A percentile compares a stretch with the other conserved stretches of the same genome.
Conservation (phyloP, 1,284 basidiomycete genomes). For the Hemileia vastatrix region DNA sequence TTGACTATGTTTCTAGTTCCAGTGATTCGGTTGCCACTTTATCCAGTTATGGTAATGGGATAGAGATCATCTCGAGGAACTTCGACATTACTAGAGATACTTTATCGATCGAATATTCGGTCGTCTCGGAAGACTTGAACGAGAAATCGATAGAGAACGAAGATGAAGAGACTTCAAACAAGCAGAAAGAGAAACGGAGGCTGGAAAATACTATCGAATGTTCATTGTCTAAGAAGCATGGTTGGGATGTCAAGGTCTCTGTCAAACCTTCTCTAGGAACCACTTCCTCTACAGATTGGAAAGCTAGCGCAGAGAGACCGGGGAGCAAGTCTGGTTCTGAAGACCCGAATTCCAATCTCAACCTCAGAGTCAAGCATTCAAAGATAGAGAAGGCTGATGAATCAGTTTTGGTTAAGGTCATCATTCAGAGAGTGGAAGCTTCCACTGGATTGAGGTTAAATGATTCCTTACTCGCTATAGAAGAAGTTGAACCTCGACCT, state of each 20-base stretch:
- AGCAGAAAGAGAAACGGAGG: constrained; percentile 54
- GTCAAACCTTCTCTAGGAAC: constrained; percentile 57
- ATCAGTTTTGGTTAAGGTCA: constrained; percentile 64
- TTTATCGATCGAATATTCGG: constrained; percentile 68
- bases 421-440: constrained; percentile 66
- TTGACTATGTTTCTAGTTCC: constrained; percentile 64
- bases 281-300: too few species aligned
- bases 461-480: constrained; percentile 62
- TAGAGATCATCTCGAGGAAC: constrained; percentile 63
- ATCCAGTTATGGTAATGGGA: constrained; percentile 68
- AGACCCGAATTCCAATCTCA: too few species aligned
- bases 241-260: constrained; percentile 76
- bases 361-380: constrained; percentile 24
- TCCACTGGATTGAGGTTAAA: constrained; percentile 78
- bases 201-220: constrained; percentile 71
- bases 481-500: constrained; percentile 58
- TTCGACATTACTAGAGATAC: constrained; percentile 74
- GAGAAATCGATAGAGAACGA: constrained; percentile 53
- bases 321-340: too few species aligned
- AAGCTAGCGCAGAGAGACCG: too few species aligned
- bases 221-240: constrained; percentile 63
- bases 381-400: too few species aligned
- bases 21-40: constrained; percentile 66
- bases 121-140: constrained; percentile 62
- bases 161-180: constrained; percentile 25